phyloP scores from a whole-genome alignment of 768 basidiomycete species.

The Russula griseocarnosa region DNA sequence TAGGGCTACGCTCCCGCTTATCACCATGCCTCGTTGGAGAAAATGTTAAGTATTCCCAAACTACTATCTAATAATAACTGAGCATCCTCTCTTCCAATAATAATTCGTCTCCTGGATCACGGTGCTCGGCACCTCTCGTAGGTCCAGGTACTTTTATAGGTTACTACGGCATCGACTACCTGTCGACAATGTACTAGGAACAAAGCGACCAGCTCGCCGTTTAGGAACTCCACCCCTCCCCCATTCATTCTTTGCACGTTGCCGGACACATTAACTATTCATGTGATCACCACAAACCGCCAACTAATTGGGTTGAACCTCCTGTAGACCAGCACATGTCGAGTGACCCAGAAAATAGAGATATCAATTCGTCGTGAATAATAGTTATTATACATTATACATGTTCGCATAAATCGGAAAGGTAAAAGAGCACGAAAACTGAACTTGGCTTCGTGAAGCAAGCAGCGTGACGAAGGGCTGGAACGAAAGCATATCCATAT shows the following conservation, averaged over 20 bases:
- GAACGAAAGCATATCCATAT: not conserved
- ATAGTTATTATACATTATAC: constrained; percentile 10
- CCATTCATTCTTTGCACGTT: not conserved
- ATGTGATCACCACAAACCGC: not conserved
- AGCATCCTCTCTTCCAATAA: not conserved
- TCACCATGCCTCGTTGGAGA: not conserved
- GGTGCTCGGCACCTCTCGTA: not conserved
- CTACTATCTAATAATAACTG: constrained; percentile 5
- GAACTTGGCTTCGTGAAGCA: constrained; percentile 2
- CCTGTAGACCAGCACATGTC: not conserved
- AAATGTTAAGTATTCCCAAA: not conserved
- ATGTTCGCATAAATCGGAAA: not conserved
- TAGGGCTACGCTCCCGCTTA: not conserved
- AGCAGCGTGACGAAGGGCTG: not conserved
- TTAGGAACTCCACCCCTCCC: not conserved
- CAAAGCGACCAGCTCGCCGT: not conserved
- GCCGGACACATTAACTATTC: not conserved
- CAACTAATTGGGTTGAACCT: not conserved
- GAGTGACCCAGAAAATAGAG: not conserved
- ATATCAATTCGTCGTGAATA: constrained; percentile 2
- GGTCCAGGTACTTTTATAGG: not conserved
- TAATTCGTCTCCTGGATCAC: no score
- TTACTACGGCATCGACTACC: not conserved
- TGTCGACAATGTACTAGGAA: not conserved
- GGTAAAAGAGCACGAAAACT: not conserved